Base-by-base conservation (phyloP, 352 stramenopile species). In the Stramenopiles sp. region DNA sequence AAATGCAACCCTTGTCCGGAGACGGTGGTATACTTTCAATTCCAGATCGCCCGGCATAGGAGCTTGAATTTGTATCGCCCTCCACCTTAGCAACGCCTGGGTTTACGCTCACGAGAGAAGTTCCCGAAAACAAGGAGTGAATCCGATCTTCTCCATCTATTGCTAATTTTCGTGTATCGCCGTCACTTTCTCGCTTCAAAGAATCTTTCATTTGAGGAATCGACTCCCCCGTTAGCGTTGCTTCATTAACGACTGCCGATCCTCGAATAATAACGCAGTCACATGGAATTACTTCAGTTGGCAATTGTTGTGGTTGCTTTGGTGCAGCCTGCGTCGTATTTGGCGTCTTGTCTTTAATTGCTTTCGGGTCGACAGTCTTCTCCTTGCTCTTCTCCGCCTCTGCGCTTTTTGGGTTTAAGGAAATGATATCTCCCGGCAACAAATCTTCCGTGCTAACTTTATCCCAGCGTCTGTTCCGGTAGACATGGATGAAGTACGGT, bases 141-240 rank as follows among this genome's bases (percentile, higher is more conserved):
- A 14, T 55, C 4, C 4, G 14, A 14, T 4, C 4, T 55, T 4
- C 14, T 55, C 4, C 39, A 55, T 55, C 14, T 14, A 14, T 55
- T 75, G 8, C 22, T 8, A 81, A 22, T 8, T 67, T 94, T 92
- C 86, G 4, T 14, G 89, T 30, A 95, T 84, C 14, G 83, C 84
- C 80, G 85, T 94, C 85, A 91, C 90, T 83, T 92, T 93, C 30
- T 84, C 82, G 0, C 87, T n/a, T 86, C 80, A 96, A 92, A 8
- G 88, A 91, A 85, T 98, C 94, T 85, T 99, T 99, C 85, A 98
- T 93, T 85, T 99, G 95, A 7, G 96, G 95, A 32, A 98, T 92
- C 82, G 92, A 98, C 86, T 99, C 97, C 67, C 97, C 97, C 0
- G 97, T 99, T 44, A 99, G 86, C 80, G 97, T 98, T 25, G 97